Evolutionary conservation across 1,284 basidiomycete genomes (phyloP).

Genomic region (Porodaedalea pini): DNA sequence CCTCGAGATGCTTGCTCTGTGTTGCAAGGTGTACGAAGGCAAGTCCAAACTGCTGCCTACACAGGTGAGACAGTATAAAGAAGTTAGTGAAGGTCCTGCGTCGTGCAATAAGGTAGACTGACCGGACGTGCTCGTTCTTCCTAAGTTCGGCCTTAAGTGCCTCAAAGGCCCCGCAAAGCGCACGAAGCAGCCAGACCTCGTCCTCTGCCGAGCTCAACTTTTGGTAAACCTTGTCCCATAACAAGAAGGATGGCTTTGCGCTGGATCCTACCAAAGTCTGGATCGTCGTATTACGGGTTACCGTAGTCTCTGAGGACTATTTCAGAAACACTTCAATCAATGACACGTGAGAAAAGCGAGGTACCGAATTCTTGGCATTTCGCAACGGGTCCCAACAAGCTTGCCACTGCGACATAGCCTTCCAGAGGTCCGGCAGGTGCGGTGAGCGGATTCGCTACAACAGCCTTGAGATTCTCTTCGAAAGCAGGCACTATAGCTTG

Average conservation of each 20-base stretch:
- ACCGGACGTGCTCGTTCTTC: constrained; percentile 61
- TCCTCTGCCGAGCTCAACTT: constrained; percentile 66
- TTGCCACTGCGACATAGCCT: constrained; percentile 74
- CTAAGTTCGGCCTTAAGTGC: constrained; percentile 51
- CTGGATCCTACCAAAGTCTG: constrained; percentile 43
- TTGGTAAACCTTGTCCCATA: constrained; percentile 84
- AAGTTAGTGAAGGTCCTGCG: background rate
- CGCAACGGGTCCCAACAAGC: constrained; percentile 55
- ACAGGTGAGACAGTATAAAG: constrained; percentile 17
- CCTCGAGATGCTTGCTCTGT: constrained; percentile 49
- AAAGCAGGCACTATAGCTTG: constrained; percentile 56
- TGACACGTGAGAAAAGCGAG: constrained; percentile 24
- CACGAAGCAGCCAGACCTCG: constrained; percentile 76
- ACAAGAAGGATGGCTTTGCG: constrained; percentile 77
- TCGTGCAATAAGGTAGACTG: constrained; percentile 23
- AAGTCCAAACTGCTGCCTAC: constrained; percentile 59
- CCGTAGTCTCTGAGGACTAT: constrained; percentile 28
- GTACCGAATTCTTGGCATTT: constrained; percentile 51
- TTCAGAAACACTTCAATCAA: constrained; percentile 13
- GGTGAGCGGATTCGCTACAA: constrained; percentile 54
- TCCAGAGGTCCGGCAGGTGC: constrained; percentile 68
- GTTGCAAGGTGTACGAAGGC: constrained; percentile 67
- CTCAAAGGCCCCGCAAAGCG: constrained; percentile 50
- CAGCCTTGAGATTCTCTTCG: constrained; percentile 68
- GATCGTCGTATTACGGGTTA: constrained; percentile 40